Conservation (phyloP, 2,329 filamentous ascomycete genomes). For the Drechslera avenae region DNA sequence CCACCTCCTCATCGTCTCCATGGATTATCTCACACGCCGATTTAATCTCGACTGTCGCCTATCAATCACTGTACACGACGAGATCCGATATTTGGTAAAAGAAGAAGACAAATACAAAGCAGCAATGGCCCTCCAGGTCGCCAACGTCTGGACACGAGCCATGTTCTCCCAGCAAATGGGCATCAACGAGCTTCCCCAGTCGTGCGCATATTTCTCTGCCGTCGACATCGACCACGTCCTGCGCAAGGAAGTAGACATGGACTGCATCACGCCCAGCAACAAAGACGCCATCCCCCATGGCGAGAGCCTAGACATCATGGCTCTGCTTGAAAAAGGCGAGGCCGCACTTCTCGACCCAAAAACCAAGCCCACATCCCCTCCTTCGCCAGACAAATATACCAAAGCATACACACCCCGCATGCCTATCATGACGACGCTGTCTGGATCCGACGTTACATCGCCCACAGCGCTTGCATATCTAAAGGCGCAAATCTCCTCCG, state of each 20-base stretch:
- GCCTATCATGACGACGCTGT: slow-evolving; percentile 79
- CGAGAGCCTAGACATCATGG: slow-evolving; percentile 80
- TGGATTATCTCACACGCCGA: slow-evolving; percentile 88
- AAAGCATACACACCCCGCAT: slow-evolving; percentile 75
- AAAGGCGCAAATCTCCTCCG: slow-evolving; percentile 78
- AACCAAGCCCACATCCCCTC: slow-evolving; percentile 60
- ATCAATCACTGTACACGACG: slow-evolving; percentile 94
- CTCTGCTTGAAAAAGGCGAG: slow-evolving; percentile 75
- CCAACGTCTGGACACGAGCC: slow-evolving; percentile 94
- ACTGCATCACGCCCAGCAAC: slow-evolving; percentile 91
- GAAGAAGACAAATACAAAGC: slow-evolving; percentile 84
- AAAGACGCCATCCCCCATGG: slow-evolving; percentile 77
- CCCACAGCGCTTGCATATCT: slow-evolving; percentile 65
- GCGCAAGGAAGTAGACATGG: slow-evolving; percentile 98
- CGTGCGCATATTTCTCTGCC: slow-evolving; percentile 93
- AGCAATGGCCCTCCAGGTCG: slow-evolving; percentile 90
- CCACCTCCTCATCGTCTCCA: slow-evolving; percentile 87
- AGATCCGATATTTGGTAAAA: slow-evolving; percentile 91
- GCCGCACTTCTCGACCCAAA: slow-evolving; percentile 72
- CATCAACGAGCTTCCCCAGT: slow-evolving; percentile 91
- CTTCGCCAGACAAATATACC: slow-evolving; percentile 56
- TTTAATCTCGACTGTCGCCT: slow-evolving; percentile 86
- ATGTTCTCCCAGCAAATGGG: slow-evolving; percentile 98
- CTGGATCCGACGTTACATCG: slow-evolving; percentile 45
- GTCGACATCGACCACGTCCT: slow-evolving; percentile 94